These are phyloP conservation scores for Pleurotus giganteus DNA, from an alignment of 768 basidiomycete genomes.

Conservation along the genomic window DNA sequence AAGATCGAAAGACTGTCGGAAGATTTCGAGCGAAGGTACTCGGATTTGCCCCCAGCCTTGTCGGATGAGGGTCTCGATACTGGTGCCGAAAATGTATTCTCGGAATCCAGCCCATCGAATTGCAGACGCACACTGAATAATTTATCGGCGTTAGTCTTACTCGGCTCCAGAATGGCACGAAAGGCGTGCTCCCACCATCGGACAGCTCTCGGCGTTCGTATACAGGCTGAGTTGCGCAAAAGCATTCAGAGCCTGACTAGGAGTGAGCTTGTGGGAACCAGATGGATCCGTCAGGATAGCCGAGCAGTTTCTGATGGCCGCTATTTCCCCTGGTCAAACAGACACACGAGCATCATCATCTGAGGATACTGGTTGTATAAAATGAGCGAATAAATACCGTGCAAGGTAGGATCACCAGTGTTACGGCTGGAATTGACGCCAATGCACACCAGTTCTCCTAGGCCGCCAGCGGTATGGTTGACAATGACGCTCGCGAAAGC, in stretches of 20 bases:
- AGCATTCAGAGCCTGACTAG: slow-evolving; percentile 12
- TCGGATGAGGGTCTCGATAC: slow-evolving; percentile 13
- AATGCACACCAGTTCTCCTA: slow-evolving; percentile 15
- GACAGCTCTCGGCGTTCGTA: slow-evolving; percentile 18
- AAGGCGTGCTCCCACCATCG: slow-evolving; percentile 15
- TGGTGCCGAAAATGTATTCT: slow-evolving; percentile 19
- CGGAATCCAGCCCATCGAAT: slow-evolving; percentile 18
- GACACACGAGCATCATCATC: neutral
- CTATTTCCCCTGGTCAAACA: slow-evolving; percentile 15
- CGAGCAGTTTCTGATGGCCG: slow-evolving; percentile 17
- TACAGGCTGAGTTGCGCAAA: slow-evolving; percentile 11
- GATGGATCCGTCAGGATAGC: slow-evolving; percentile 15
- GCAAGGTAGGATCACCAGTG: slow-evolving; percentile 15
- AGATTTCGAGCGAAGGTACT: slow-evolving; percentile 13
- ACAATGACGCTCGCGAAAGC: slow-evolving; percentile 18
- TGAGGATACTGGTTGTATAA: neutral
- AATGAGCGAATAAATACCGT: slow-evolving; percentile 13
- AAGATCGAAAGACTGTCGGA: slow-evolving; percentile 15
- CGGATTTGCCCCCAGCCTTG: slow-evolving; percentile 19
- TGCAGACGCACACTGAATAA: slow-evolving; percentile 16
- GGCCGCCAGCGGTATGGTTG: slow-evolving; percentile 13
- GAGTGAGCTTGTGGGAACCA: slow-evolving; percentile 15
- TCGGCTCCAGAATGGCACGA: too few species aligned
- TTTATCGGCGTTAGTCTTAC: too few species aligned
- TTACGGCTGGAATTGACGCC: slow-evolving; percentile 10